Evolutionary conservation across 352 stramenopile genomes (phyloP).

Genomic region (Phytophthora lateralis): DNA sequence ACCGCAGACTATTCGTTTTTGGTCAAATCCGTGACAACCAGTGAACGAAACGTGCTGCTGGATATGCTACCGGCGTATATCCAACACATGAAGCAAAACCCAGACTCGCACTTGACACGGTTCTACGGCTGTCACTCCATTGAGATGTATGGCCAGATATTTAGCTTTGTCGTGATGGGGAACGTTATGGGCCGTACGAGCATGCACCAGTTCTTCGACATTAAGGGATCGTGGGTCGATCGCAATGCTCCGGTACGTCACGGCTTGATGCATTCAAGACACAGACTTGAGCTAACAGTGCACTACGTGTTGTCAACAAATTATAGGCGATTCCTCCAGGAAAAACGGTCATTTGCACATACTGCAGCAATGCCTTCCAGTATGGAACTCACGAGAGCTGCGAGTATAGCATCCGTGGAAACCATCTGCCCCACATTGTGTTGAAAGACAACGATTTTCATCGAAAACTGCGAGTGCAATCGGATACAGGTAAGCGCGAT

Average conservation of each 20-base stretch:
- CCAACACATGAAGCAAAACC: slow-evolving; percentile 79
- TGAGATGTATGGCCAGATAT: slow-evolving; percentile 88
- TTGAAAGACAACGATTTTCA: slow-evolving; percentile 90
- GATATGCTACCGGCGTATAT: slow-evolving; percentile 87
- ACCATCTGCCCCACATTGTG: slow-evolving; percentile 77
- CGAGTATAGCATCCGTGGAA: slow-evolving; percentile 80
- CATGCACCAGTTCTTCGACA: slow-evolving; percentile 91
- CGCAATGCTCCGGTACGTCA: slow-evolving; percentile 72
- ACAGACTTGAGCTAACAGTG: slow-evolving; percentile 4
- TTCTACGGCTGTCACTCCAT: slow-evolving; percentile 92
- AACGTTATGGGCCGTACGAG: slow-evolving; percentile 85
- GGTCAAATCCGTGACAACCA: slow-evolving; percentile 87
- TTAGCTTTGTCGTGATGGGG: slow-evolving; percentile 92
- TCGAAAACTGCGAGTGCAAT: slow-evolving; percentile 75
- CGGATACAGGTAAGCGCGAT: slow-evolving; percentile 46
- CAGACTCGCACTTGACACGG: slow-evolving; percentile 82
- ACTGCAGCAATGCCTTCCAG: slow-evolving; percentile 83
- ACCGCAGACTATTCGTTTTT: slow-evolving; percentile 88
- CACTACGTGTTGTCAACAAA: background rate
- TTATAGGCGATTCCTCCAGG: slow-evolving; percentile 70
- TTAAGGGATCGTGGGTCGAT: slow-evolving; percentile 91
- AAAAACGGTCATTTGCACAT: slow-evolving; percentile 86
- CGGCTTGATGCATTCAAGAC: background rate
- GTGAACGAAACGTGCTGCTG: slow-evolving; percentile 80
- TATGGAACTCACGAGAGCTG: slow-evolving; percentile 75